Evolutionary conservation across 805 yeast species (phyloP), one percentile per base, ranked within the genome.

Genomic region (Ogataea haglerorum): DNA sequence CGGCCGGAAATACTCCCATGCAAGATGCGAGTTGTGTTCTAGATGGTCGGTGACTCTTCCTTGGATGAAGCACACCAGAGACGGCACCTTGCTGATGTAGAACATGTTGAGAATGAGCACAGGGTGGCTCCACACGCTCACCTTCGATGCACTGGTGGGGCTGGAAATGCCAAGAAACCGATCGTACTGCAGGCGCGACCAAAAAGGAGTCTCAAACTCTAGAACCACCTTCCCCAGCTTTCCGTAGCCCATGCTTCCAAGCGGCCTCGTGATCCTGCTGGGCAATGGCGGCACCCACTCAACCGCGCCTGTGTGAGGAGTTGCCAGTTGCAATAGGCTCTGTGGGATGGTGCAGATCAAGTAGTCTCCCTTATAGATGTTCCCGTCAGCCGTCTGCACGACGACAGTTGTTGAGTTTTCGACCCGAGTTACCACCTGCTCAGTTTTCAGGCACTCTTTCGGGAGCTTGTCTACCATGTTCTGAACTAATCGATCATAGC

Each of bases 331-430:
- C 26, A 88, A 63, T 3, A 84, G 71, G 25, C 90, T 83, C 46
- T 83, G 83, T 0, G 96, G 96, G 5, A 85, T 77, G 0, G 95
- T 80, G 6, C 86, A 83, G 10, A 89, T 69, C 21, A 78, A 65
- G 54, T 77, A 82, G 34, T 84, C 79, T 22, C 79, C 70, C 3
- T 49, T 47, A 24, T 67, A 59, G 5, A 31, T 45, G 2, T 46
- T 40, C 3, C 72, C 70, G 6, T 58, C 48, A 1, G 46, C 53
- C 1, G 75, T 65, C 8, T 57, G 61, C 1, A 75, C 65, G 1
- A 46, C 61, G 8, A 49, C 51, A 10, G 42, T 7, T 6, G 9
- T 19, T 7, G 49, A 2, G 38, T 49, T 2, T 46, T 42, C 32
- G 72, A 59, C n/a, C 53, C 52, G 14, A 80, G 67, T 12, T 50